These are phyloP conservation scores for Picea sitchensis DNA, from an alignment of 75 land plant species.

Conservation along the genomic window DNA sequence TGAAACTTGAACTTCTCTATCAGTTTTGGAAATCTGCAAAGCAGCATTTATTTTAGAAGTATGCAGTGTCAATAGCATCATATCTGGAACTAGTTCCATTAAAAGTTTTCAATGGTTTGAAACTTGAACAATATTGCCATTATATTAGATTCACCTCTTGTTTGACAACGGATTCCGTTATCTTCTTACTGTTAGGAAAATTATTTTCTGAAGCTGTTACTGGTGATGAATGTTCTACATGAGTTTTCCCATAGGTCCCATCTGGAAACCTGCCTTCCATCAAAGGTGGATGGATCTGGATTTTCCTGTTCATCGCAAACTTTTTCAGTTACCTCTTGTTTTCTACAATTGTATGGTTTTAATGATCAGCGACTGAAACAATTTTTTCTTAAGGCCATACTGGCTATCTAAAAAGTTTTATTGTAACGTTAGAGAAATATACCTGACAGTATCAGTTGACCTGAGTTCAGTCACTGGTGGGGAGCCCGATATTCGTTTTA, in stretches of 20 bases:
- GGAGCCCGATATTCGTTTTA: slow-evolving; percentile 3
- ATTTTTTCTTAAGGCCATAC: neutral
- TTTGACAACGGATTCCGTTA: neutral
- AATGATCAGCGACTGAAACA: neutral
- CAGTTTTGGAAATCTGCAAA: neutral
- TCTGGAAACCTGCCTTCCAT: neutral
- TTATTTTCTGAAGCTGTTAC: neutral
- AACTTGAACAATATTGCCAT: neutral
- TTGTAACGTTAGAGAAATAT: neutral
- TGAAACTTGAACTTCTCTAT: neutral
- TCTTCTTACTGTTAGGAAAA: neutral
- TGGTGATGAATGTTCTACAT: neutral
- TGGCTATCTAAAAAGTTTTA: neutral
- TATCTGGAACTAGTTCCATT: neutral
- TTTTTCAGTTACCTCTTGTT: slow-evolving; percentile 2
- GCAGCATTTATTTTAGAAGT: no score
- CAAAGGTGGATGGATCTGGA: neutral
- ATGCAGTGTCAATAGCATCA: neutral
- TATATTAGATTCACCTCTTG: slow-evolving; percentile 1
- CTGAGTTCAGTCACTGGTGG: neutral
- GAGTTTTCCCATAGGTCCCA: neutral
- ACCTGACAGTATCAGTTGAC: neutral
- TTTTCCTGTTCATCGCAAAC: neutral
- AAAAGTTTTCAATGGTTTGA: neutral
- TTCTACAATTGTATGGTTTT: neutral